Base-by-base conservation (phyloP, 805 yeast species). In the Candida wancherniae region DNA sequence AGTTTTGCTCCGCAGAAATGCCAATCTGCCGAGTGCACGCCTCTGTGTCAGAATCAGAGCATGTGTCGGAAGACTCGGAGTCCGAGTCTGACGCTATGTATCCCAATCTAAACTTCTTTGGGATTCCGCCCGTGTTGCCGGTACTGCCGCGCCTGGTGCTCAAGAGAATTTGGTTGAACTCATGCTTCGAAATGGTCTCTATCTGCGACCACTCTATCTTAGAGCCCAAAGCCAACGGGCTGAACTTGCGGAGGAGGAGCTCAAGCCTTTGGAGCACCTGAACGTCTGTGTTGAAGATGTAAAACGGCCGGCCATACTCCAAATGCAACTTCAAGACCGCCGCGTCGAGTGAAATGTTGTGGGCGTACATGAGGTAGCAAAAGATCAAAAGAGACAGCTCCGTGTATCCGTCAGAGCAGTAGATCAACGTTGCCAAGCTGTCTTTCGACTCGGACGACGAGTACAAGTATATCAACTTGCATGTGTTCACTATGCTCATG, bases 341-440 rank as follows among this genome's bases (percentile, higher is more conserved):
- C 22, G 80, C 78, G 16, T 81, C 77, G 9, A 84, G 55, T 0
- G 72, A 43, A 12, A 75, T 49, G 22, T 80, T 75, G 32, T 79
- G 71, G 2, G 84, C 54, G 56, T 80, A 90, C 36, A 90, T 81
- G 35, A 82, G 44, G 46, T 73, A 88, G 34, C 87, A 73, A 20
- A 85, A 60, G 1, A 76, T 73, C 22, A 88, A 56, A n/a, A 90
- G 66, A 4, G 95, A 77, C 30, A 88, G 81, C 50, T 87, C 96
- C 0, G 96, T 85, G 55, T 88, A 90, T 0, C 97, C 97, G 57
- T 90, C 96, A 2, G 84, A 73, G 49, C 95, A 86, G 51, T 77
- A 80, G 7, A 88, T 61, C 37, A 88, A 64, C 0, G 77, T 61
- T 3, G 75, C 69, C 29, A 63, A 36, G 3, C 44, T 50, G 14